Conservation (phyloP, 192 early-diverging fungal species). For the Backusella psychrophila region DNA sequence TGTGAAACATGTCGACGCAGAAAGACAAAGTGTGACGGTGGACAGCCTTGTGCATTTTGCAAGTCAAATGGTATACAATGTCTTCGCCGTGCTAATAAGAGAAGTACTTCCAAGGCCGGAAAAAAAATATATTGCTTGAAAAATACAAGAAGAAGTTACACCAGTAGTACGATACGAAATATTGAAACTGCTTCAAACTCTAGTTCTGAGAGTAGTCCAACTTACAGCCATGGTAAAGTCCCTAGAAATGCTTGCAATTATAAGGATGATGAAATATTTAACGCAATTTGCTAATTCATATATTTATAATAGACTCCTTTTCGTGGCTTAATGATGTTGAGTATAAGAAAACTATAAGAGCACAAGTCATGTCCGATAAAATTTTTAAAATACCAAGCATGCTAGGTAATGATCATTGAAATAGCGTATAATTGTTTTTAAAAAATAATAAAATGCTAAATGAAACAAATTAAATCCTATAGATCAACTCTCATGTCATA, state of each 20-base stretch:
- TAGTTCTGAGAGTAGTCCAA: neutral
- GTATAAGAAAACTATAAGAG: neutral
- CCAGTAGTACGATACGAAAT: neutral
- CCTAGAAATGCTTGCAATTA: neutral
- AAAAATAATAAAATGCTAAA: neutral
- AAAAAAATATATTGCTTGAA: neutral
- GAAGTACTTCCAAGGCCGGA: neutral
- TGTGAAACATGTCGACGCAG: slow-evolving; percentile 38
- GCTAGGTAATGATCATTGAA: neutral
- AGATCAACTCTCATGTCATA: slow-evolving; percentile 2
- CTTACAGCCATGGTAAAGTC: neutral
- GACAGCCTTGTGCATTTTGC: slow-evolving; percentile 35
- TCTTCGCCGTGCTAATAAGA: slow-evolving; percentile 6
- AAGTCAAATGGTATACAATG: slow-evolving; percentile 26
- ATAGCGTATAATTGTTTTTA: neutral
- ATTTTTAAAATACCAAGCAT: neutral
- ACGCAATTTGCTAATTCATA: neutral
- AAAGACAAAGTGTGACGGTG: slow-evolving; percentile 39
- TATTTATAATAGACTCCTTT: neutral
- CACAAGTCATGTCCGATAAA: neutral
- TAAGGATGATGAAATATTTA: neutral
- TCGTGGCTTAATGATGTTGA: neutral
- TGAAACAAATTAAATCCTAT: neutral
- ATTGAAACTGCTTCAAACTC: neutral
- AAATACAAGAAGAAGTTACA: neutral